These are phyloP conservation scores for Cladorrhinum sp. DNA, from an alignment of 2,329 filamentous ascomycete species.

Conservation along the genomic window DNA sequence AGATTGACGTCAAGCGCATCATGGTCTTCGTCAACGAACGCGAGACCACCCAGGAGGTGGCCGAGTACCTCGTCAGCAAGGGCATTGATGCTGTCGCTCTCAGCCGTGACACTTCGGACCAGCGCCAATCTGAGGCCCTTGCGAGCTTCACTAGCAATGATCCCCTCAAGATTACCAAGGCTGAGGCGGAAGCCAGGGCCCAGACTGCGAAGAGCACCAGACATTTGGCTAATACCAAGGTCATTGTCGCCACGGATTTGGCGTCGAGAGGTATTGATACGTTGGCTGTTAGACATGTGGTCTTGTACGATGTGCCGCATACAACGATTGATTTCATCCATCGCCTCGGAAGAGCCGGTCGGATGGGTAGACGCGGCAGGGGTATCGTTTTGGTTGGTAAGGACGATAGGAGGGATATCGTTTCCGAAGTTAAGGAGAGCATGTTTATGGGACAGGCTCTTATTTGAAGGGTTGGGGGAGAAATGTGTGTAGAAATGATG, in stretches of 20 bases:
- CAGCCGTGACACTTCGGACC: conserved; percentile 77
- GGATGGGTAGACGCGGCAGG: conserved; percentile 86
- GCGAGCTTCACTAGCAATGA: conserved; percentile 64
- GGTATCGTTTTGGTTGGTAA: conserved; percentile 89
- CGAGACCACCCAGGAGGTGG: conserved; percentile 78
- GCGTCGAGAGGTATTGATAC: conserved; percentile 94
- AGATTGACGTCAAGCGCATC: conserved; percentile 73
- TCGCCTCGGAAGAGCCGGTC: conserved; percentile 82
- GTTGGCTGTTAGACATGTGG: conserved; percentile 81
- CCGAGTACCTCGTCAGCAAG: conserved; percentile 74
- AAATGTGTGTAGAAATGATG: background rate
- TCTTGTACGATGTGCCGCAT: conserved; percentile 96
- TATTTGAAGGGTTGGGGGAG: conserved; percentile 58
- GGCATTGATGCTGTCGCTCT: conserved; percentile 85
- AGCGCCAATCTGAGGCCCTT: conserved; percentile 73
- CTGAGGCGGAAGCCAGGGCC: conserved; percentile 10
- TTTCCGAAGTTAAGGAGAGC: conserved; percentile 85
- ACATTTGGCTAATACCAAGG: conserved; percentile 73
- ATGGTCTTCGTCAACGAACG: conserved; percentile 97
- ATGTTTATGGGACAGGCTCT: conserved; percentile 80
- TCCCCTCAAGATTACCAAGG: conserved; percentile 32
- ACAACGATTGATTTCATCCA: conserved; percentile 98
- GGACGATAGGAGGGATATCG: conserved; percentile 83
- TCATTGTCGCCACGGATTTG: conserved; percentile 90
- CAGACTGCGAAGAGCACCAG: conserved; percentile 6